Conservation (phyloP, 805 yeast genomes). For the Candida ipomoeae region DNA sequence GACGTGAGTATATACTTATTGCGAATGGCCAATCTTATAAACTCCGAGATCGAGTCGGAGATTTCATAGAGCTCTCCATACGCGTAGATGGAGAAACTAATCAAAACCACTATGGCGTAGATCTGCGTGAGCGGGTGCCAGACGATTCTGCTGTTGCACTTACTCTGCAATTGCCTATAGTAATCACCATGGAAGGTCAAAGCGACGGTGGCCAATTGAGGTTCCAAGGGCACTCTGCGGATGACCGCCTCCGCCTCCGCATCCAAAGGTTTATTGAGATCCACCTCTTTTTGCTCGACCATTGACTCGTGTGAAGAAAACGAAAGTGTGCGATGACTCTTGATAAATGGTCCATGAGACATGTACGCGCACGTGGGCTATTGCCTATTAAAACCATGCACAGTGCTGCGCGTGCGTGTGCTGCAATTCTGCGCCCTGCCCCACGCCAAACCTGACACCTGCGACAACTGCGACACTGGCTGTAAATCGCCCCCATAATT, state of each 20-base stretch:
- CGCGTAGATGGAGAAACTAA: constrained; percentile 16
- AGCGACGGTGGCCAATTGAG: constrained; percentile 57
- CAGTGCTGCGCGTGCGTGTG: not conserved
- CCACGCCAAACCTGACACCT: too few species aligned
- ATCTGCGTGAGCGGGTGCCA: constrained; percentile 43
- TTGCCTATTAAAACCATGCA: not conserved
- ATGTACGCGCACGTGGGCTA: constrained; percentile 4
- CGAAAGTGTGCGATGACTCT: constrained; percentile 2
- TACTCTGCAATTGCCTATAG: constrained; percentile 44
- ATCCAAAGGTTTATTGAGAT: constrained; percentile 54
- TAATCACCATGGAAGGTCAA: constrained; percentile 63
- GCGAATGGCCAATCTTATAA: constrained; percentile 19
- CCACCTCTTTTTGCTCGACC: constrained; percentile 49
- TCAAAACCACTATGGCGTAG: constrained; percentile 8
- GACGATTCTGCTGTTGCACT: constrained; percentile 42
- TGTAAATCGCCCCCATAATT: too few species aligned
- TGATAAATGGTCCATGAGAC: not conserved
- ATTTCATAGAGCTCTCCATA: constrained; percentile 29
- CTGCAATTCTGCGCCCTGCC: too few species aligned
- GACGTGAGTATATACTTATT: constrained; percentile 23
- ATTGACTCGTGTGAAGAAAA: constrained; percentile 14
- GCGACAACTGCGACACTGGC: not conserved
- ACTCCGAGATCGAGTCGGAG: constrained; percentile 29
- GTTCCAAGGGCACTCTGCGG: constrained; percentile 45
- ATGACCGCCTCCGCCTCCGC: constrained; percentile 50